phyloP scores from a whole-genome alignment of 2,329 filamentous ascomycete genomes.

The Westerdykella aurantiaca region DNA sequence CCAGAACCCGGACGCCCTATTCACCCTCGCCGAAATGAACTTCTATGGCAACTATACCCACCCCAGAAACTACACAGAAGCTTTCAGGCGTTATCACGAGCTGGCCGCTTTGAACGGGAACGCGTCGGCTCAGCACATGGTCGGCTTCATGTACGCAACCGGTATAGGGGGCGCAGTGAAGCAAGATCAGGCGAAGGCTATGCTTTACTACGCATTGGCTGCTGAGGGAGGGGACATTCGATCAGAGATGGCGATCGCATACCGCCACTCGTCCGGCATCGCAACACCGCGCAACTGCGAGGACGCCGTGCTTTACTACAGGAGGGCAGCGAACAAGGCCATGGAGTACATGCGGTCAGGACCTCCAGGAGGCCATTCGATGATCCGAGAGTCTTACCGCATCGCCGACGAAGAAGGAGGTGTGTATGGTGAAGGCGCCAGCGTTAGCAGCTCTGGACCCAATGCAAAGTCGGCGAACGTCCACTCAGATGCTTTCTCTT shows the following conservation, averaged over 20 bases:
- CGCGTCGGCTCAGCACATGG: slow-evolving; percentile 88
- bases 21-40: slow-evolving; percentile 86
- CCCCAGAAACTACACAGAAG: slow-evolving; percentile 70
- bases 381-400: slow-evolving; percentile 72
- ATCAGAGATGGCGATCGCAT: slow-evolving; percentile 90
- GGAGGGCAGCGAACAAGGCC: slow-evolving; percentile 86
- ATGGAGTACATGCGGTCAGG: slow-evolving; percentile 83
- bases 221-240: slow-evolving; percentile 75
- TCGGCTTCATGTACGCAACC: slow-evolving; percentile 92
- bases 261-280: slow-evolving; percentile 78
- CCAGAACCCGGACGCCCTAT: slow-evolving; percentile 74
- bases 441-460: slow-evolving; percentile 76
- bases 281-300: slow-evolving; percentile 83
- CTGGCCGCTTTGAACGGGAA: slow-evolving; percentile 76
- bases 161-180: slow-evolving; percentile 77
- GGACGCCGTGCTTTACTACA: slow-evolving; percentile 80
- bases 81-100: slow-evolving; percentile 74
- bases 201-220: slow-evolving; percentile 92
- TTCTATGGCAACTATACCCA: slow-evolving; percentile 93
- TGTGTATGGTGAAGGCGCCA: slow-evolving; percentile 92
- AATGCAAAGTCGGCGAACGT: slow-evolving; percentile 70
- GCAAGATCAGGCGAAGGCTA: slow-evolving; percentile 80
- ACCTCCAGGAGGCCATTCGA: slow-evolving; percentile 76
- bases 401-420: slow-evolving; percentile 88
- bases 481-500: slow-evolving; percentile 75